Conservation (phyloP, 345 rosid species). For the Rhizophora apiculata region DNA sequence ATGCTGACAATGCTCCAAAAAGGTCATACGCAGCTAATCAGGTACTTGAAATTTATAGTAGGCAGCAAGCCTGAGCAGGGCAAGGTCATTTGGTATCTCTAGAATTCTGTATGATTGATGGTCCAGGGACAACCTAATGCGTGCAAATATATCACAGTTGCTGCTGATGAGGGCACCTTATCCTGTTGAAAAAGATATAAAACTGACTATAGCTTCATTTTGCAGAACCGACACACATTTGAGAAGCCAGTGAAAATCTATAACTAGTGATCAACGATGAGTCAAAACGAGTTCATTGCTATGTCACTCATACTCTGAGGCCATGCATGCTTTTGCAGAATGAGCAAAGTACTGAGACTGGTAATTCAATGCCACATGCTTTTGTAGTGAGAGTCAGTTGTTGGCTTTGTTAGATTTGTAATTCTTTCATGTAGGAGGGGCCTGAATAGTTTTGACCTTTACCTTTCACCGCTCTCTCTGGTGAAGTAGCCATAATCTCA, state of each 20-base stretch:
- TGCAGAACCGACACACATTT: conserved; percentile 29
- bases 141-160: background rate
- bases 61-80: background rate
- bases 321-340: conserved; percentile 4
- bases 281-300: background rate
- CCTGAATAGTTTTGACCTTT: conserved; percentile 21
- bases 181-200: too few species aligned
- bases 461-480: conserved; percentile 18
- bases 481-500: conserved; percentile 16
- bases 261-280: conserved; percentile 18
- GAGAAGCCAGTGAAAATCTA: conserved; percentile 36
- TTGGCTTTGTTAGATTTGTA: conserved; percentile 19
- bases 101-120: background rate
- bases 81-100: background rate
- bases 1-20: conserved; percentile 77
- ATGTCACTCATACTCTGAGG: background rate
- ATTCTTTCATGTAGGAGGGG: conserved; percentile 22
- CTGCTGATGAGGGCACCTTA: background rate
- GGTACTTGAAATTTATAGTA: conserved; percentile 32
- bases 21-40: conserved; percentile 77
- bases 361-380: background rate
- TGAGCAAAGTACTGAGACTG: background rate
- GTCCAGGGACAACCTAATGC: background rate
- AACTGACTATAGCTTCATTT: background rate
- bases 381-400: conserved; percentile 1